Evolutionary conservation across 176 grass and related monocot species (phyloP), one percentile per base, ranked within the genome.

Genomic region (Triticum turgidum): DNA sequence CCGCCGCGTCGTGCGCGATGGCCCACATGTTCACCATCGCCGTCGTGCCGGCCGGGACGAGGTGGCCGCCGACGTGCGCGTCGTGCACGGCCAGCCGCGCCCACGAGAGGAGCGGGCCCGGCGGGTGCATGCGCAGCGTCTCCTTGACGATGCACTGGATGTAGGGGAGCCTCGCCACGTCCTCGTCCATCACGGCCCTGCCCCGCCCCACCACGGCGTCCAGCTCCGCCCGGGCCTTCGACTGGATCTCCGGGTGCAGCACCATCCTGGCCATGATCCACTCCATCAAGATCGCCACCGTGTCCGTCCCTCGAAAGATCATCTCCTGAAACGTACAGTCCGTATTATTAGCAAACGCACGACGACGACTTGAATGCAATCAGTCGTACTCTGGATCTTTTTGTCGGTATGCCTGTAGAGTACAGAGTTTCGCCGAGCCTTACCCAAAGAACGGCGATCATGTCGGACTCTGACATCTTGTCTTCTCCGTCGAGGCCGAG

Each of bases 1-100:
- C 45, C 5, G 83, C 27, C 9, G 88, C 81, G 33, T 97, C 94
- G 12, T 92, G 94, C 22, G 94, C 85, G 77, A 97, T 97, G 30
- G 92, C 84, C 94, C 94, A 97, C 94, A 97, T 97, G 88, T 97
- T 97, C 3, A 97, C 94, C 94, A 97, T 97, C 12, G 94, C 94
- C 8, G 94, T 97, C 2, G 94, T 97, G 47, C 94, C 94, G 38
- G 92, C 88, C 1, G 94, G 92, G 68, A 97, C 72, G 22, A 86
- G 61, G 81, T 97, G 92, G 2, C 86, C 77, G 7, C 92, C 94
- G 56, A 97, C 86, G 77, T 87, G 65, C 6, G 73, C 84, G 81
- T 94, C 94, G 7, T 97, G 82, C 70, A 92, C 58, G 27, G 94
- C 92, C 54, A 97, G 81, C 8, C 94, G 92, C 2, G 94, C 94